Evolutionary conservation across 1,139 yeast species (phyloP).

Genomic region (Arxiozyma bovina): DNA sequence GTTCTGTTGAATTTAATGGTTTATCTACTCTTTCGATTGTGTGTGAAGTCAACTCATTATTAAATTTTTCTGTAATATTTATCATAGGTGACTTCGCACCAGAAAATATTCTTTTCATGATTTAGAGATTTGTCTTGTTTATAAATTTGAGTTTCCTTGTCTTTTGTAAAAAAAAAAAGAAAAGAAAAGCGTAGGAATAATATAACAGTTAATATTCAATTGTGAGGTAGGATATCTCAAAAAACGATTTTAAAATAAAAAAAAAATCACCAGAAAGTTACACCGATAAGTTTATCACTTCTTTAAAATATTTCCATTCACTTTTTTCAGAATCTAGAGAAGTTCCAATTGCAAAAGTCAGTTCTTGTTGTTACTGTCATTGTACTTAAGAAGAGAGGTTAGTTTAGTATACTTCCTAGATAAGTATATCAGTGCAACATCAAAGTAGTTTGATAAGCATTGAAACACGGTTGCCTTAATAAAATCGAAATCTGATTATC

Average conservation of each 20-base stretch:
- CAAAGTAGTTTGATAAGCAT: neutral
- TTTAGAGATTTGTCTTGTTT: neutral
- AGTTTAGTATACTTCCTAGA: too few relatives aligned
- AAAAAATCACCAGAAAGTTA: neutral
- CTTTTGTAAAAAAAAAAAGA: neutral
- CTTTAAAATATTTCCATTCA: neutral
- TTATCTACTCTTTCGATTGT: slow-evolving; percentile 16
- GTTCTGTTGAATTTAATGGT: neutral
- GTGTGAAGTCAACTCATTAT: neutral
- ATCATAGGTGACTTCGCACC: slow-evolving; percentile 9
- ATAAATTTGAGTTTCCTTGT: neutral
- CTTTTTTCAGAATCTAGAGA: neutral
- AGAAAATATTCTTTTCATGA: slow-evolving; percentile 12
- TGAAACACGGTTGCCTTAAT: too few relatives aligned
- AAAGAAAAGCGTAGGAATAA: neutral
- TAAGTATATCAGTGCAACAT: too few relatives aligned
- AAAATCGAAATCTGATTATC: neutral
- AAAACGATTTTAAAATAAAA: too few relatives aligned
- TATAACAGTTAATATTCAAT: neutral
- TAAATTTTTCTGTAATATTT: neutral
- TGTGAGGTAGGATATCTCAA: neutral
- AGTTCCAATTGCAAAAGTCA: neutral
- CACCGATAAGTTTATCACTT: neutral
- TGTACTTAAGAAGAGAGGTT: neutral
- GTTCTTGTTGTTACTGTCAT: neutral